Base-by-base conservation (phyloP, 2,329 filamentous ascomycete genomes). In the Ascochyta lentis region DNA sequence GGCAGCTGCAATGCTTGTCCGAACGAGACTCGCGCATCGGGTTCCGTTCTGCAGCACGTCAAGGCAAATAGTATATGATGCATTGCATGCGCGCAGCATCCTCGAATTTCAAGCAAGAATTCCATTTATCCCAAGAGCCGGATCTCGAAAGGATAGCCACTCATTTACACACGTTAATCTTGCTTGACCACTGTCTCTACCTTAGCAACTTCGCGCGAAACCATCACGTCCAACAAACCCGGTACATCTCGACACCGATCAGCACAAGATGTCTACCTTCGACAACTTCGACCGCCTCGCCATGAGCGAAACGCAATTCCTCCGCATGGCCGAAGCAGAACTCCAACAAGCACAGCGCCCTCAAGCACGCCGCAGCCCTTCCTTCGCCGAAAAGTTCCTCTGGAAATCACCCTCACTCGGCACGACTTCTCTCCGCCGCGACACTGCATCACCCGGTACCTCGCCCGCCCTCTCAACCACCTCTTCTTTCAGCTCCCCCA, bases 201-300 rank as follows among this genome's bases (percentile, higher is more conserved):
- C 49, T 49, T 2, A 2, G 15, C 15, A 26, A 22, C 7, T 37
- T 31, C 12, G 23, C 34, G 16, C 13, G 12, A 16, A 22, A 41
- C 26, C 48, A 38, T n/a, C 1, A 34, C 6, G 47, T 4, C 23
- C 23, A 23, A 44, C 10, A 5, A 37, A 27, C 13, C n/a, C 19
- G 51, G 16, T 56, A 38, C 16, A 24, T 24, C 19, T 29, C 26
- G 29, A 35, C 2, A 9, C 26, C 8, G 3, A 15, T 4, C 7
- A 16, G 34, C 13, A 8, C 40, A 55, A 23, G 19, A 58, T 58
- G 55, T 58, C 55, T 41, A 31, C 50, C 15, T 58, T 58, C 22
- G 42, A 58, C 45, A 58, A 29, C 49, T 58, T 58, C 37, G 55
- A 58, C 31, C 55, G 55, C n/a, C 55, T 58, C 42, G 55, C 46